Evolutionary conservation across 2,329 filamentous ascomycete species (phyloP).

Genomic region (Cucurbitaria berberidis): DNA sequence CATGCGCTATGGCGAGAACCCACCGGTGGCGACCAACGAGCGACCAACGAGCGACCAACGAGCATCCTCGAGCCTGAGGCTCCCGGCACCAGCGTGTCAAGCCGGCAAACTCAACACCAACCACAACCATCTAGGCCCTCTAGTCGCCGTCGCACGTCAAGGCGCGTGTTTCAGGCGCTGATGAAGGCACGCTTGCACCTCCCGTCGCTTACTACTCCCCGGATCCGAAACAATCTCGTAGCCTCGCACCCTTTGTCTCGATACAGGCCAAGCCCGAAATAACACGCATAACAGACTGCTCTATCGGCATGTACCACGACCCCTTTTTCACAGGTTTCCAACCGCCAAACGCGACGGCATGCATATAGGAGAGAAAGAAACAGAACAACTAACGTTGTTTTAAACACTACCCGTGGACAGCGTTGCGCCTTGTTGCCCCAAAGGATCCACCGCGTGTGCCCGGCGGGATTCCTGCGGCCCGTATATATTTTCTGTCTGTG

Average conservation of each 20-base stretch:
- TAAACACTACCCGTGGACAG: background rate
- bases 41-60: conserved; percentile 23
- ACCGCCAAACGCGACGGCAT: background rate
- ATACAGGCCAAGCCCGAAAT: background rate
- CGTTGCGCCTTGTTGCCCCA: background rate
- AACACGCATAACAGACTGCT: background rate
- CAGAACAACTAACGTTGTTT: conserved; percentile 2
- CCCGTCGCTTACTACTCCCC: background rate
- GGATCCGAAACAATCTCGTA: background rate
- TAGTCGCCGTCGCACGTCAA: conserved; percentile 4
- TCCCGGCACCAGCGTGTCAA: conserved; percentile 2
- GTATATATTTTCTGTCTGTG: background rate
- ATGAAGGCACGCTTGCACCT: conserved; percentile 7
- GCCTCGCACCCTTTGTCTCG: background rate
- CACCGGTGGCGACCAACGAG: conserved; percentile 20
- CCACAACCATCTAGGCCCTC: conserved; percentile 12
- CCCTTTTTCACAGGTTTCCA: background rate
- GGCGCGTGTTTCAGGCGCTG: conserved; percentile 9
- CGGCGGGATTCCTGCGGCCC: background rate
- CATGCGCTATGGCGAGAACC: conserved; percentile 18
- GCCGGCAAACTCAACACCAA: conserved; percentile 3
- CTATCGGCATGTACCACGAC: background rate
- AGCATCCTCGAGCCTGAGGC: conserved; percentile 15
- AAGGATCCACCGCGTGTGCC: background rate
- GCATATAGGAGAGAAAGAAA: conserved; percentile 1